A percentile compares a stretch with the other conserved stretches of the same genome.
These are phyloP conservation scores for Oryza rufipogon DNA, from an alignment of 176 grass and related monocot genomes.

Conservation along the genomic window DNA sequence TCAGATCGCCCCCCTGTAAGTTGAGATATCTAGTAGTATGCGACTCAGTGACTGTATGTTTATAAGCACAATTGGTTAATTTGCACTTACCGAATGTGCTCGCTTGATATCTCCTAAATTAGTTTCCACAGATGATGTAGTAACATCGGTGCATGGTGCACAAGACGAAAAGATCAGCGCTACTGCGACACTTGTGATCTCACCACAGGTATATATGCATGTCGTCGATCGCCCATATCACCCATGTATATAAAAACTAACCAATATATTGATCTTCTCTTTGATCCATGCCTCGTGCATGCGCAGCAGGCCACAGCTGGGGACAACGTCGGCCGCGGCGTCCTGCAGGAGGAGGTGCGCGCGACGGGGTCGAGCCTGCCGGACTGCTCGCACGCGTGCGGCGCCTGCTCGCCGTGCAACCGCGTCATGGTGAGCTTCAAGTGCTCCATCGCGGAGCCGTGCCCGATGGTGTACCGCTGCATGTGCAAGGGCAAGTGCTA, in stretches of 20 bases:
- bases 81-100: background rate
- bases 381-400: constrained; percentile 88
- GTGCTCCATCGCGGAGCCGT: constrained; percentile 75
- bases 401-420: constrained; percentile 81
- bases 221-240: background rate
- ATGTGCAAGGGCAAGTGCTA: constrained; percentile 86
- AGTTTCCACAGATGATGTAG: background rate
- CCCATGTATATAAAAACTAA: no score
- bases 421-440: constrained; percentile 97
- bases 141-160: background rate
- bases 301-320: background rate
- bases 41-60: background rate
- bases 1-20: constrained; percentile 57
- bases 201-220: constrained; percentile 15
- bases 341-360: constrained; percentile 50
- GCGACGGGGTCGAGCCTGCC: constrained; percentile 76
- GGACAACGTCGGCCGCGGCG: background rate
- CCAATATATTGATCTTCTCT: no score
- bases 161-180: background rate
- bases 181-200: background rate
- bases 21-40: background rate
- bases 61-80: background rate
- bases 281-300: no score
- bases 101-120: background rate
- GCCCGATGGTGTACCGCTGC: constrained; percentile 94